A percentile compares a stretch with the other conserved stretches of the same genome.
Evolutionary conservation across 148 eudicot species (phyloP).

Genomic region (Rhododendron mucronatum): DNA sequence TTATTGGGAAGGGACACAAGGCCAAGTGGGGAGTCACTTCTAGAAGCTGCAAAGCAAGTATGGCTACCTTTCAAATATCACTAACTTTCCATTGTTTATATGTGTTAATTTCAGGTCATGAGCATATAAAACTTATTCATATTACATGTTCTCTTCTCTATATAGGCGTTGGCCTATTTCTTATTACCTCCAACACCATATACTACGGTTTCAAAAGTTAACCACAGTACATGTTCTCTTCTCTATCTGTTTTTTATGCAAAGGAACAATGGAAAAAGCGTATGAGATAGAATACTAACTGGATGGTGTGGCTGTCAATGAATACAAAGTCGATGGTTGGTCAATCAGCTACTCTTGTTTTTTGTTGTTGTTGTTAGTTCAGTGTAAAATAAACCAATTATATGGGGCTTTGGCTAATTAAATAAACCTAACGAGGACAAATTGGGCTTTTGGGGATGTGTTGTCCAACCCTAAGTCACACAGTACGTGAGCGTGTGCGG

Average conservation of each 20-base stretch:
- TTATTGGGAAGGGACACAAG: conserved; percentile 92
- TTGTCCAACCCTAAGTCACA: background rate
- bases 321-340: background rate
- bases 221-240: background rate
- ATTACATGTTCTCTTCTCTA: background rate
- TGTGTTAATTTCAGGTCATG: conserved; percentile 1
- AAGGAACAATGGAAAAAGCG: background rate
- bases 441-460: background rate
- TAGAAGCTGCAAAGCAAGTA: conserved; percentile 91
- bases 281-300: background rate
- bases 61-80: background rate
- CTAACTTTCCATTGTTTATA: background rate
- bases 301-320: background rate
- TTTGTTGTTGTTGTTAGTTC: background rate
- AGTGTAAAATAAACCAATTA: background rate
- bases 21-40: conserved; percentile 84
- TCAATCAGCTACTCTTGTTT: background rate
- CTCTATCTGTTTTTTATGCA: background rate
- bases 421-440: background rate
- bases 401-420: background rate
- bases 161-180: background rate
- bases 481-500: no score
- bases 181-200: background rate
- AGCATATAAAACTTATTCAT: background rate
- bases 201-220: background rate